Evolutionary conservation across 129 eudicot genomes (phyloP), one percentile per base, ranked within the genome.

Genomic region (Escallonia herrerae): DNA sequence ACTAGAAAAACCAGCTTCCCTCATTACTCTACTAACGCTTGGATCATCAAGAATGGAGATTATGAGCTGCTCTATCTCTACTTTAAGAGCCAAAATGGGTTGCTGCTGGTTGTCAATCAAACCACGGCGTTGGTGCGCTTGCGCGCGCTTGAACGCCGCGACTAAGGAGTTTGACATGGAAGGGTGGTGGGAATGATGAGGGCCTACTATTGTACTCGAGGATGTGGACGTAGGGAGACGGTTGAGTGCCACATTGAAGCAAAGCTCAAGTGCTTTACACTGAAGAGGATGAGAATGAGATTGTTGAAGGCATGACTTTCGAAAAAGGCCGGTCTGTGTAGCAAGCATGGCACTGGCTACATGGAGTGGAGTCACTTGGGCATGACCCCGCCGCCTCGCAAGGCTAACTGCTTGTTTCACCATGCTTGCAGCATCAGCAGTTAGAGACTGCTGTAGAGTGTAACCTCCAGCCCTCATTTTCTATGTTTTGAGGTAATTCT

Each of bases 1-100:
- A 71, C 97, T 90, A 56, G 95, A 83, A 49, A 90, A 90, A 5
- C 95, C 95, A 40, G 97, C 97, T 71, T 90, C 97, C 41, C 97
- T 80, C 97, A 90, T 90, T 72, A 86, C 97, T 78, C 97, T 74
- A 73, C 97, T 90, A 69, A 90, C 95, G 76, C 97, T 90, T 40
- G 97, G 97, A 47, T 90, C 97, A 84, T 90, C 97, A 4, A 90
- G 82, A 56, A 90, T 86, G 46, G 97, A 90, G 15, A 86, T 73
- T 0, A 86, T 81, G 2, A 90, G 91, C 74, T 90, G 97, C 60
- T 81, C 91, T 39, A 87, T 73, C 86, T 86, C 97, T 47, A 90
- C 86, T 71, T 86, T 90, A 39, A 83, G 84, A 71, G 95, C 90
- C 71, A 90, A 57, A 10, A 86, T 86, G 48, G 96, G 91, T 76